Percentiles rank a stretch among this genome's conserved stretches.
Conservation (phyloP, 176 grass and related monocot genomes). For the Carex myosuroides region DNA sequence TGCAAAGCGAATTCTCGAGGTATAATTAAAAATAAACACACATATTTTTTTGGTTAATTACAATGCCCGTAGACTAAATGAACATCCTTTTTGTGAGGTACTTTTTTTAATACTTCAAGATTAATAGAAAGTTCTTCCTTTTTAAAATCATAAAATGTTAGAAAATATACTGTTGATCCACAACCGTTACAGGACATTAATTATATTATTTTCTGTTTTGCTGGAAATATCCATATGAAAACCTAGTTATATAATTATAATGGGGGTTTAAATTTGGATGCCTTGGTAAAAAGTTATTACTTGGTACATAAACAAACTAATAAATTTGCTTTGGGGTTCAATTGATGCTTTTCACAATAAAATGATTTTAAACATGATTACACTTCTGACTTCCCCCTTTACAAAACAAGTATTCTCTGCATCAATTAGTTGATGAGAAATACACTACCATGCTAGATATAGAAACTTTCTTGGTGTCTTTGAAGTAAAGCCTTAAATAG, state of each 20-base stretch:
- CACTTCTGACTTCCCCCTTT: background rate
- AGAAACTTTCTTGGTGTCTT: background rate
- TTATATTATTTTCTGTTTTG: background rate
- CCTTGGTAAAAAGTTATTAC: too few species aligned
- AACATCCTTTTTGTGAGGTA: too few species aligned
- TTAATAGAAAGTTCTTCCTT: background rate
- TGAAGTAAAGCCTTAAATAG: background rate
- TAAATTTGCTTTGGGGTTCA: too few species aligned
- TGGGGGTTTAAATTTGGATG: background rate
- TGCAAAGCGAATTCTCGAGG: slow-evolving; percentile 74
- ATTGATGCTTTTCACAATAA: background rate
- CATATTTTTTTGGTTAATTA: too few species aligned
- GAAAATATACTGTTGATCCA: background rate
- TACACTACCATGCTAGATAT: background rate
- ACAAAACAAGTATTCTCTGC: background rate
- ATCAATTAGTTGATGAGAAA: slow-evolving; percentile 2
- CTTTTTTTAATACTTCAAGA: background rate
- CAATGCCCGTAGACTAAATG: too few species aligned
- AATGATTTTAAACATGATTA: background rate
- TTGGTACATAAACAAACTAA: too few species aligned
- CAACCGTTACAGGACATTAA: background rate
- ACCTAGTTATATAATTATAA: background rate
- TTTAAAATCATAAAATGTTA: background rate
- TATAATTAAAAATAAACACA: slow-evolving; percentile 10
- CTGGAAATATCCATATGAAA: background rate